Evolutionary conservation across 2,329 filamentous ascomycete genomes (phyloP).

Genomic region (Claviceps sp.): DNA sequence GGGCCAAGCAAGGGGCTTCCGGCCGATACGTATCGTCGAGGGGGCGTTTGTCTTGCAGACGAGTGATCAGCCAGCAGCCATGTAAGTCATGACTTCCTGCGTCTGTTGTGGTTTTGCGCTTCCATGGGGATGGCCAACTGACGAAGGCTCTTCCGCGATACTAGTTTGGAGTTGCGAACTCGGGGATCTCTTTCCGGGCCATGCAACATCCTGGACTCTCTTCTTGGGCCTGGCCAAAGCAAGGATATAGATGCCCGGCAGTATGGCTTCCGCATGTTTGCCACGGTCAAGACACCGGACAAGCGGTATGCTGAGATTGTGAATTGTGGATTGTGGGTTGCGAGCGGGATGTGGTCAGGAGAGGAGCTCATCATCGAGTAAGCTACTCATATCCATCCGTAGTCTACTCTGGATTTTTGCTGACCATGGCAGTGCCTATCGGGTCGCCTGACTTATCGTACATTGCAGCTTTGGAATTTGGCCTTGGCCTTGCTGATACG

Average conservation of each 20-base stretch:
- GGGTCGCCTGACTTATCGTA: background rate
- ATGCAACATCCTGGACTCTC: slow-evolving; percentile 27
- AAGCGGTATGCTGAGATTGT: slow-evolving; percentile 34
- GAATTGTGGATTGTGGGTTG: slow-evolving; percentile 37
- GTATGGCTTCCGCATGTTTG: slow-evolving; percentile 35
- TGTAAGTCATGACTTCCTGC: slow-evolving; percentile 15
- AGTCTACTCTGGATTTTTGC: background rate
- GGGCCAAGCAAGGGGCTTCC: slow-evolving; percentile 26
- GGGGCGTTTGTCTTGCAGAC: slow-evolving; percentile 37
- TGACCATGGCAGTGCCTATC: slow-evolving; percentile 3
- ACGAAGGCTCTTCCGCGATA: background rate
- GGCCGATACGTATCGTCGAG: slow-evolving; percentile 30
- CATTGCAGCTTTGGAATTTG: background rate
- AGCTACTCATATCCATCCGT: slow-evolving; percentile 8
- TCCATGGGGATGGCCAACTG: background rate
- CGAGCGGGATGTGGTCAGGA: slow-evolving; percentile 32
- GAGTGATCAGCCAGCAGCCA: slow-evolving; percentile 31
- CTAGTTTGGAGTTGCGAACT: slow-evolving; percentile 30
- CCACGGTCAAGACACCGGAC: slow-evolving; percentile 36
- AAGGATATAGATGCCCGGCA: slow-evolving; percentile 27
- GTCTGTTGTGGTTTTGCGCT: background rate
- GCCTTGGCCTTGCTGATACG: background rate
- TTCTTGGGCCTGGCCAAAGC: slow-evolving; percentile 23
- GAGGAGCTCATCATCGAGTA: slow-evolving; percentile 34
- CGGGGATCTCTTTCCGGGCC: slow-evolving; percentile 34